phyloP scores from a whole-genome alignment of 2,329 filamentous ascomycete genomes.

The Penicillium sp. region DNA sequence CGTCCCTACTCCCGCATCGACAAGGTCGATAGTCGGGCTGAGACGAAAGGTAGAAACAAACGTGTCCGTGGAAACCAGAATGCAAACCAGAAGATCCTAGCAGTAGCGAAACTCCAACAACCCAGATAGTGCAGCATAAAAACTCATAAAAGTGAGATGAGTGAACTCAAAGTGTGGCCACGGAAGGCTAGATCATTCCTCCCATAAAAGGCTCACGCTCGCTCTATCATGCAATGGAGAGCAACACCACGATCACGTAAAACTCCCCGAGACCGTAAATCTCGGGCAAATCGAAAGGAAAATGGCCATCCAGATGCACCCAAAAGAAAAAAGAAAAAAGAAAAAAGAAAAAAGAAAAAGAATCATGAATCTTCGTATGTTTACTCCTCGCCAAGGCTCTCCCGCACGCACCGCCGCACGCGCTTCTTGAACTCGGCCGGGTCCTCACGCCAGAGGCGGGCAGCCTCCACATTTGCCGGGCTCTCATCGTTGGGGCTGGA shows the following conservation, averaged over 20 bases:
- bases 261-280: not conserved
- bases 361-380: not conserved
- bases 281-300: not conserved
- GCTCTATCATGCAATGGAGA: slow-evolving; percentile 22
- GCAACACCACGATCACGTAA: slow-evolving; percentile 10
- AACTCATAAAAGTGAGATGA: not conserved
- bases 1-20: not conserved
- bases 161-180: slow-evolving; percentile 4
- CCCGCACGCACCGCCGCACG: slow-evolving; percentile 74
- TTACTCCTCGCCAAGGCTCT: slow-evolving; percentile 72
- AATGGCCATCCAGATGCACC: slow-evolving; percentile 10
- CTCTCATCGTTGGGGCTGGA: slow-evolving; percentile 92
- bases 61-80: not conserved
- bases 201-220: slow-evolving; percentile 8
- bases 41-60: not conserved
- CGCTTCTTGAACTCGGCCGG: slow-evolving; percentile 72
- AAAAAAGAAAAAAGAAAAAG: not conserved
- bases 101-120: slow-evolving; percentile 8
- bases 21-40: not conserved
- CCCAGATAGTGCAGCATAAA: slow-evolving; percentile 6
- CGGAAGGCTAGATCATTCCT: slow-evolving; percentile 8
- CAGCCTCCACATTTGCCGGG: slow-evolving; percentile 92
- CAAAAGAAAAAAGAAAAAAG: not conserved
- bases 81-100: not conserved
- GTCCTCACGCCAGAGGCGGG: slow-evolving; percentile 81